Percentiles rank a stretch among this genome's conserved stretches.
Conservation (phyloP, 2,329 filamentous ascomycete species). For the Talaromyces sp. region DNA sequence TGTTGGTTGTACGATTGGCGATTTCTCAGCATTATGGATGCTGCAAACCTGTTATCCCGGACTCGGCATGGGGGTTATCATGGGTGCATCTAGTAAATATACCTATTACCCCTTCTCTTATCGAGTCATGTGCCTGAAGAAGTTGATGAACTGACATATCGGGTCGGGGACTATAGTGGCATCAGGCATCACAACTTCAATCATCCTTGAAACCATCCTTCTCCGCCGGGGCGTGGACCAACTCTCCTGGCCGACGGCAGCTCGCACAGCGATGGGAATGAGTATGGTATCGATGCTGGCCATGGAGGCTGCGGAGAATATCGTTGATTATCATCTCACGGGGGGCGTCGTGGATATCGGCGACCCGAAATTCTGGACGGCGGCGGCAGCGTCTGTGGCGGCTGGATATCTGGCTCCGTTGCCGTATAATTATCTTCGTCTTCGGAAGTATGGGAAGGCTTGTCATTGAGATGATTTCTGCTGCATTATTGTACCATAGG, state of each 20-base stretch:
- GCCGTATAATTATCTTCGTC: background rate
- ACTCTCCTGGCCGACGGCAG: constrained; percentile 45
- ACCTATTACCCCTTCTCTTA: background rate
- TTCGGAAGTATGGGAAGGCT: background rate
- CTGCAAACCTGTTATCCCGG: constrained; percentile 47
- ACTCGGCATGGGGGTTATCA: constrained; percentile 46
- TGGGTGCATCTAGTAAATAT: constrained; percentile 49
- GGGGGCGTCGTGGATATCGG: constrained; percentile 47
- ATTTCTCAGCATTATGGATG: constrained; percentile 54
- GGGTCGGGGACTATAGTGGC: constrained; percentile 39
- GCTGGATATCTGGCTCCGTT: background rate
- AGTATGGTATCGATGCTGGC: constrained; percentile 56
- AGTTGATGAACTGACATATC: background rate
- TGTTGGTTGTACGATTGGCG: constrained; percentile 52
- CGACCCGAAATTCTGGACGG: constrained; percentile 49
- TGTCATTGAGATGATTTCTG: background rate
- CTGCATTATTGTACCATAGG: background rate
- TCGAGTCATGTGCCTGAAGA: background rate
- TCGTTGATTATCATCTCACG: constrained; percentile 53
- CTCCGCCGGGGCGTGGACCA: constrained; percentile 46
- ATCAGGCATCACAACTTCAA: constrained; percentile 48
- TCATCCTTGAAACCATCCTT: constrained; percentile 50
- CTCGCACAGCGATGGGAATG: constrained; percentile 53
- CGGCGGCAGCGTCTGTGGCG: constrained; percentile 24
- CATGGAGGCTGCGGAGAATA: constrained; percentile 54